phyloP scores from a whole-genome alignment of 2,329 filamentous ascomycete genomes.

The Leptographium radiaticola region DNA sequence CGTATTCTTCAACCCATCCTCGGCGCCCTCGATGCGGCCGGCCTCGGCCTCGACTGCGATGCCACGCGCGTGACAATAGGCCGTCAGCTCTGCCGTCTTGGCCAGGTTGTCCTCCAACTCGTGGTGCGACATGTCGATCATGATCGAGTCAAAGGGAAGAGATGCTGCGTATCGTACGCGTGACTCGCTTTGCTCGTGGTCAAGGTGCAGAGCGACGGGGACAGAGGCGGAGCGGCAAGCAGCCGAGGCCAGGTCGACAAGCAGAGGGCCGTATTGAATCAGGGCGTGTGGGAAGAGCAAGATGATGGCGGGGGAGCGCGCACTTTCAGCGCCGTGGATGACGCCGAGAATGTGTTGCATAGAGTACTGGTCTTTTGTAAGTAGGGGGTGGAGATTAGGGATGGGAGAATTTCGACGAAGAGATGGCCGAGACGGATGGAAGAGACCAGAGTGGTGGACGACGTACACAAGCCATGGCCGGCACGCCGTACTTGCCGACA shows the following conservation, averaged over 20 bases:
- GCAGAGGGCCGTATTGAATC: background rate
- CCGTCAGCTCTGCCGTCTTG: conserved; percentile 48
- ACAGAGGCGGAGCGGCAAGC: conserved; percentile 26
- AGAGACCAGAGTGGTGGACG: background rate
- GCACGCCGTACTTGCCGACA: conserved; percentile 41
- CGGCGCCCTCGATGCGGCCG: conserved; percentile 51
- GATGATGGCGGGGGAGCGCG: background rate
- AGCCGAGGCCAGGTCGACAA: background rate
- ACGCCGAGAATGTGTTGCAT: background rate
- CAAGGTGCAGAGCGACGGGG: conserved; percentile 45
- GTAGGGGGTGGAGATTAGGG: no score
- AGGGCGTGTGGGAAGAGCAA: background rate
- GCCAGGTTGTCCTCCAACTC: conserved; percentile 57
- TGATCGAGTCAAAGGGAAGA: conserved; percentile 51
- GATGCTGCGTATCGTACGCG: conserved; percentile 40
- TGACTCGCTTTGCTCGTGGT: conserved; percentile 46
- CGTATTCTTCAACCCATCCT: conserved; percentile 55
- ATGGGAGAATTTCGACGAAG: no score
- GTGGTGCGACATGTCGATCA: conserved; percentile 66
- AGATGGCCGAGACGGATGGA: background rate
- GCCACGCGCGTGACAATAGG: conserved; percentile 49
- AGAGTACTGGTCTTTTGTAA: background rate
- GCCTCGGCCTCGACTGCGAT: conserved; percentile 62
- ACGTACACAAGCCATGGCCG: conserved; percentile 31
- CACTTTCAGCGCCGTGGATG: background rate